phyloP scores from a whole-genome alignment of 192 early-diverging fungal species.

The Umbelopsis ramanniana region DNA sequence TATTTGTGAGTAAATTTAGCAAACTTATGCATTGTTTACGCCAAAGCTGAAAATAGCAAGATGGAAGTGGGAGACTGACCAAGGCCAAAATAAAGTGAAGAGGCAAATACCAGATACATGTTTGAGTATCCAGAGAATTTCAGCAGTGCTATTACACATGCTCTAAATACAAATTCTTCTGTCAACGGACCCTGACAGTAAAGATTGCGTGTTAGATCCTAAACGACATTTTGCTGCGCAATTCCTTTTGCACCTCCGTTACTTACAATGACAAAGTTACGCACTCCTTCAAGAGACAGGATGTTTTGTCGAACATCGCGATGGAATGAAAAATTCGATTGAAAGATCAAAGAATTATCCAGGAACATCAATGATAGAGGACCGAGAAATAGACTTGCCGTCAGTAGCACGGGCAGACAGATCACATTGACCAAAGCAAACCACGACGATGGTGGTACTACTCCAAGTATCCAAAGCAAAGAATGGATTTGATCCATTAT shows the following conservation, averaged over 20 bases:
- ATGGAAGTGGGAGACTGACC: conserved; percentile 51
- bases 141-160: conserved; percentile 64
- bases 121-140: conserved; percentile 43
- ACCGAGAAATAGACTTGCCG: conserved; percentile 59
- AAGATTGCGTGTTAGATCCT: no score
- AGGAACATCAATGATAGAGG: conserved; percentile 51
- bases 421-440: conserved; percentile 31
- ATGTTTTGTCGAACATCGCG: conserved; percentile 31
- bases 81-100: conserved; percentile 76
- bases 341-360: conserved; percentile 49
- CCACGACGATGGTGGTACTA: conserved; percentile 28
- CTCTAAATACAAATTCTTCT: conserved; percentile 79
- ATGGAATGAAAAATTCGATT: conserved; percentile 37
- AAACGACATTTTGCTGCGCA: no score
- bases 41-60: neutral
- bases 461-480: conserved; percentile 38
- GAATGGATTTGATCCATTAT: conserved; percentile 14
- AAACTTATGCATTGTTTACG: neutral
- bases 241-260: neutral
- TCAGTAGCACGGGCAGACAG: conserved; percentile 44
- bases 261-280: conserved; percentile 57
- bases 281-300: conserved; percentile 32
- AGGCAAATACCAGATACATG: conserved; percentile 49
- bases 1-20: conserved; percentile 23
- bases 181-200: conserved; percentile 69